Evolutionary conservation across 2,329 filamentous ascomycete species (phyloP).

Genomic region (Oidium heveae): DNA sequence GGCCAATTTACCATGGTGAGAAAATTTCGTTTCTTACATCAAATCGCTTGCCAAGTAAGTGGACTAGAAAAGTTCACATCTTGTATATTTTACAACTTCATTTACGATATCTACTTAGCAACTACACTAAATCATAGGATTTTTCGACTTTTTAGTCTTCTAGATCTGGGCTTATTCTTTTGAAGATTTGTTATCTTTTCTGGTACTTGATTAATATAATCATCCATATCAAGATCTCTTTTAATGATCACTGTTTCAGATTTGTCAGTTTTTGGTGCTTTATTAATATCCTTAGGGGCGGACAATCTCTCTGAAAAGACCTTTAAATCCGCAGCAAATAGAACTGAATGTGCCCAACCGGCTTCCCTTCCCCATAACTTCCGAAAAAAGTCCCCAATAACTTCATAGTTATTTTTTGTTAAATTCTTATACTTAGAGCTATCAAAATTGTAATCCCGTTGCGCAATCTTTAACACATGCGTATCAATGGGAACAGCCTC

Average conservation of each 20-base stretch:
- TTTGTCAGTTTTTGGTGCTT: background rate
- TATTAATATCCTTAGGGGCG: background rate
- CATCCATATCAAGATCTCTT: background rate
- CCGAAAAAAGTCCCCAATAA: constrained; percentile 74
- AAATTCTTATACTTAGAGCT: constrained; percentile 62
- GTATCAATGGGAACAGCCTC: constrained; percentile 93
- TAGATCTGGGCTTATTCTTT: background rate
- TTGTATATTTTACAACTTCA: no score
- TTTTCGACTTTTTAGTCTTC: background rate
- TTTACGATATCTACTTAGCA: no score
- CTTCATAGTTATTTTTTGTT: constrained; percentile 70
- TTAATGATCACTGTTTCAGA: background rate
- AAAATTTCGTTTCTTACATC: background rate
- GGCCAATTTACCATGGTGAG: constrained; percentile 22
- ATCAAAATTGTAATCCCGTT: constrained; percentile 83
- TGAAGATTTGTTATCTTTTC: background rate
- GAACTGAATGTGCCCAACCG: constrained; percentile 90
- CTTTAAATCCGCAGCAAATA: constrained; percentile 81
- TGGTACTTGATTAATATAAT: background rate
- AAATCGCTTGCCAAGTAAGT: no score
- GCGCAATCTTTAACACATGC: constrained; percentile 95
- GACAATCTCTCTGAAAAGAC: constrained; percentile 45
- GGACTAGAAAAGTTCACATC: no score
- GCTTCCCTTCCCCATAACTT: constrained; percentile 78
- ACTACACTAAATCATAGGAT: background rate